Evolutionary conservation across 2,329 filamentous ascomycete species (phyloP).

Genomic region (Chaetomiaceae sp.): DNA sequence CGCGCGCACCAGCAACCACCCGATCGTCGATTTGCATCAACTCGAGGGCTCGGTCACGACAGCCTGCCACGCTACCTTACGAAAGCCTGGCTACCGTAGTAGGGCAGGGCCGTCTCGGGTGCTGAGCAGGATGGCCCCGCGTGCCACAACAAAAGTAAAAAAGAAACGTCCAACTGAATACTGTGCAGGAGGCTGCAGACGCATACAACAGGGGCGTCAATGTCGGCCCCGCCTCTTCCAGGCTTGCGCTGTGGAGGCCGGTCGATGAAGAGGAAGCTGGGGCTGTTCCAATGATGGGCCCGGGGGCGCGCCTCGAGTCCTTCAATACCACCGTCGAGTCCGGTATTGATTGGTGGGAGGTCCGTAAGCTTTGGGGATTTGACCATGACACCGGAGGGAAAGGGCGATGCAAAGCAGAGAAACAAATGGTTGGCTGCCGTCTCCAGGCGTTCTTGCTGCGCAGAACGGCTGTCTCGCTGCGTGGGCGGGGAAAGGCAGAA

Average conservation of each 20-base stretch:
- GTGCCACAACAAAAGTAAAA: constrained; percentile 9
- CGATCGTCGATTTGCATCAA: constrained; percentile 3
- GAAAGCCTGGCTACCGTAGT: constrained; percentile 2
- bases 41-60: constrained; percentile 4
- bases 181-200: constrained; percentile 1
- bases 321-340: too few relatives aligned
- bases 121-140: background rate
- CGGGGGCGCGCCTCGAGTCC: too few relatives aligned
- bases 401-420: background rate
- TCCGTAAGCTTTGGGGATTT: too few relatives aligned
- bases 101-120: constrained; percentile 5
- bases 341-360: too few relatives aligned
- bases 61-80: constrained; percentile 1
- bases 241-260: constrained; percentile 4
- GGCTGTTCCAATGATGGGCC: too few relatives aligned
- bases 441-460: constrained; percentile 2
- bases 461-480: constrained; percentile 4
- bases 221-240: constrained; percentile 1
- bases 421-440: background rate
- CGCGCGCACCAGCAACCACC: constrained; percentile 1
- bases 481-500: constrained; percentile 5
- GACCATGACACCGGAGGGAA: background rate
- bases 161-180: constrained; percentile 5
- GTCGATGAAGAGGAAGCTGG: too few relatives aligned
- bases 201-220: constrained; percentile 15